Conservation (phyloP, 2,329 filamentous ascomycete species). For the Microcyclospora pomicola region DNA sequence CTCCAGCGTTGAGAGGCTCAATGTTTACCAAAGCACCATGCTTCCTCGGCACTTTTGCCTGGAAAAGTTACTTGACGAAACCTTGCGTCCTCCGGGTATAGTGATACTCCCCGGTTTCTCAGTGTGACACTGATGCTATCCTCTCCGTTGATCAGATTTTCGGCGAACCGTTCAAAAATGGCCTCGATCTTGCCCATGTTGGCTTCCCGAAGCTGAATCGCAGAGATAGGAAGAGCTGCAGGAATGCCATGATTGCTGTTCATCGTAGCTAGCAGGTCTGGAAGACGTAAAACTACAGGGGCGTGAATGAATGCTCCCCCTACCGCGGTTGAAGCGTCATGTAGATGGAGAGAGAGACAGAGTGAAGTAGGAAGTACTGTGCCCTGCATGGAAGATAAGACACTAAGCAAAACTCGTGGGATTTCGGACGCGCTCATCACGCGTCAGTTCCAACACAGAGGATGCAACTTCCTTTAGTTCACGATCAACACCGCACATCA, state of each 20-base stretch:
- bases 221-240: background rate
- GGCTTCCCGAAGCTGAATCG: conserved; percentile 3
- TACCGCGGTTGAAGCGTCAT: background rate
- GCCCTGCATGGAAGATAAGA: too few relatives aligned
- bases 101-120: conserved; percentile 17
- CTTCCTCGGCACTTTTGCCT: conserved; percentile 40
- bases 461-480: too few relatives aligned
- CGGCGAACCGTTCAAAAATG: conserved; percentile 39
- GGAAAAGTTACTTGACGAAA: conserved; percentile 34
- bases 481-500: too few relatives aligned
- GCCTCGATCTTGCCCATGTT: conserved; percentile 42
- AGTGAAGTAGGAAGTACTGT: too few relatives aligned
- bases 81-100: conserved; percentile 8
- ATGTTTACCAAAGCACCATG: conserved; percentile 41
- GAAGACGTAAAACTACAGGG: background rate
- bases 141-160: conserved; percentile 33
- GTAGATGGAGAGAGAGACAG: background rate
- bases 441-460: too few relatives aligned
- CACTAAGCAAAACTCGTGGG: too few relatives aligned
- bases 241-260: background rate
- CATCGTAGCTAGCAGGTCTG: background rate
- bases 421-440: too few relatives aligned
- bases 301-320: background rate
- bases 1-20: background rate
- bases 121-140: conserved; percentile 37